Evolutionary conservation across 2,329 filamentous ascomycete genomes (phyloP).

Genomic region (Ustulina deusta): DNA sequence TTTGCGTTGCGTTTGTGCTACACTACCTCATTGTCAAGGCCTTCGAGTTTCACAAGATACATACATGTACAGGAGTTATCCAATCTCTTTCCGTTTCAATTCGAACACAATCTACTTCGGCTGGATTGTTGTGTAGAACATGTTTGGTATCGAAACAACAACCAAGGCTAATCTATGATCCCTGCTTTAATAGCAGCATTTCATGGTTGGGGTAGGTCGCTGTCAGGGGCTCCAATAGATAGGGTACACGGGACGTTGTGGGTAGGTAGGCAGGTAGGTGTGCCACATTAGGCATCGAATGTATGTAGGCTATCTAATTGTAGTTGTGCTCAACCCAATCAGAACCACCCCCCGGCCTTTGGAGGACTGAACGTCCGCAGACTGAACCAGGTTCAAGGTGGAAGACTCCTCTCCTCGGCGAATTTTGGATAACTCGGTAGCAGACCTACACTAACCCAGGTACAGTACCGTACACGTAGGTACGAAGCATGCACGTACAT

Average conservation of each 20-base stretch:
- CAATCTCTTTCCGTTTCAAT: conserved; percentile 13
- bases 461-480: conserved; percentile 7
- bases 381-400: conserved; percentile 34
- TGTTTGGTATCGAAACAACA: conserved; percentile 22
- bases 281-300: conserved; percentile 7
- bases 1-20: not conserved
- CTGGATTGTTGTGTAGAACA: no score
- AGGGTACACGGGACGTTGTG: not conserved
- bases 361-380: conserved; percentile 13
- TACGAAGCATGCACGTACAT: conserved; percentile 5
- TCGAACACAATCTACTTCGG: not conserved
- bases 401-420: conserved; percentile 25
- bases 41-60: conserved; percentile 8
- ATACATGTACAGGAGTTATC: not conserved
- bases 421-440: conserved; percentile 31
- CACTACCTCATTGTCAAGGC: not conserved
- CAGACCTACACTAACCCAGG: conserved; percentile 13
- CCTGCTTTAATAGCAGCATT: not conserved
- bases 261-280: not conserved
- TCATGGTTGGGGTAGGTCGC: conserved; percentile 13
- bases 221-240: not conserved
- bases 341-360: conserved; percentile 7
- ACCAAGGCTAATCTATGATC: not conserved
- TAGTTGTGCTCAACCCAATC: conserved; percentile 27
- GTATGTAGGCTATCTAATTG: not conserved